A percentile compares a stretch with the other conserved stretches of the same genome.
Evolutionary conservation across 805 yeast species (phyloP).

Genomic region (Danielia oregonensis): DNA sequence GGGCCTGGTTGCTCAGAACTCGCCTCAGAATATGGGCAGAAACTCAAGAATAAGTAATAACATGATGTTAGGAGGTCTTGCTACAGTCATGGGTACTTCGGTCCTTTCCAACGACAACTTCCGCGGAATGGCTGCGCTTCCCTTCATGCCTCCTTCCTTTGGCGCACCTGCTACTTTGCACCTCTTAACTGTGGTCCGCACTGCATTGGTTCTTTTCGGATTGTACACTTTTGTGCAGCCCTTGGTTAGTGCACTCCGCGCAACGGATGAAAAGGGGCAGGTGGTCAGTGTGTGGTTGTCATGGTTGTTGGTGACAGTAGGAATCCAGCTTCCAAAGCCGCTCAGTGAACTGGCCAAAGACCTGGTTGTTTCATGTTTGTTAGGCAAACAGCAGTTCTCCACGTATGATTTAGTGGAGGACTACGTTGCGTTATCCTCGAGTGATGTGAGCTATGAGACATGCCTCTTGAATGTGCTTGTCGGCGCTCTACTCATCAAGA

Average conservation of each 20-base stretch:
- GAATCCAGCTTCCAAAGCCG: slow-evolving; percentile 25
- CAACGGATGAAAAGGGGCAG: not conserved
- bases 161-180: slow-evolving; percentile 11
- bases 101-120: slow-evolving; percentile 48
- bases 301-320: slow-evolving; percentile 27
- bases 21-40: not conserved
- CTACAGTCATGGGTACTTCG: slow-evolving; percentile 61
- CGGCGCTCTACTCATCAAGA: slow-evolving; percentile 23
- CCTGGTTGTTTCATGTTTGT: slow-evolving; percentile 15
- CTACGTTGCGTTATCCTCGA: slow-evolving; percentile 24
- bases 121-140: slow-evolving; percentile 47
- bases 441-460: slow-evolving; percentile 33
- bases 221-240: slow-evolving; percentile 10
- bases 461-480: slow-evolving; percentile 28
- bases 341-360: slow-evolving; percentile 14
- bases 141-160: slow-evolving; percentile 25
- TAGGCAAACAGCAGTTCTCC: slow-evolving; percentile 14
- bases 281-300: slow-evolving; percentile 2
- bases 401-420: slow-evolving; percentile 19
- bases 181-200: slow-evolving; percentile 8
- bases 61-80: slow-evolving; percentile 59
- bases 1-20: not conserved
- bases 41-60: slow-evolving; percentile 22
- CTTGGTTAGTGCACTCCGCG: not conserved
- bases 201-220: slow-evolving; percentile 10